phyloP scores from a whole-genome alignment of 2,329 filamentous ascomycete species.

The Aspergillus fumigatus region DNA sequence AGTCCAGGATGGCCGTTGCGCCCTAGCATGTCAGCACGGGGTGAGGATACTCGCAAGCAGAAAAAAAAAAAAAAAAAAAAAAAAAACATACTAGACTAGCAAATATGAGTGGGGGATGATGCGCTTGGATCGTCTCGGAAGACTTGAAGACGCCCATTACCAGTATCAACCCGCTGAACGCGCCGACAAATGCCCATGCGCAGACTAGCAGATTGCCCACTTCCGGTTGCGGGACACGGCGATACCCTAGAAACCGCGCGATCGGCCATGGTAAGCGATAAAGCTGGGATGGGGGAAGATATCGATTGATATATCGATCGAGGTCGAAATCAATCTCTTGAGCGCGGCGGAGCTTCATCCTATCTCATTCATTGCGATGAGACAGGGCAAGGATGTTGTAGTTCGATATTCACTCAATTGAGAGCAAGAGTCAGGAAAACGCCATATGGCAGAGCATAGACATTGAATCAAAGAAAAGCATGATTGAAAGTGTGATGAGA shows the following conservation, averaged over 20 bases:
- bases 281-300: not conserved
- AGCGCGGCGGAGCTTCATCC: not conserved
- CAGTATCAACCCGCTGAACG: not conserved
- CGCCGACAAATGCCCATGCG: not conserved
- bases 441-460: too few species aligned
- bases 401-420: too few species aligned
- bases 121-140: not conserved
- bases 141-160: not conserved
- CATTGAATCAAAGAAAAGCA: too few species aligned
- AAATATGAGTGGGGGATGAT: not conserved
- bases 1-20: constrained; percentile 30
- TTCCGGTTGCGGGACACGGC: not conserved
- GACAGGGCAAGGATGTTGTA: too few species aligned
- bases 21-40: constrained; percentile 12
- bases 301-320: not conserved
- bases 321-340: not conserved
- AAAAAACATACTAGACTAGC: not conserved
- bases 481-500: too few species aligned
- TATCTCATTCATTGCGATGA: not conserved
- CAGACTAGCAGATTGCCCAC: not conserved
- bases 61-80: too few species aligned
- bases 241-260: not conserved
- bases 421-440: too few species aligned
- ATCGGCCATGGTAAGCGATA: not conserved
- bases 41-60: not conserved